Evolutionary conservation across 768 basidiomycete genomes (phyloP).

Genomic region (Amanita fuliginea): DNA sequence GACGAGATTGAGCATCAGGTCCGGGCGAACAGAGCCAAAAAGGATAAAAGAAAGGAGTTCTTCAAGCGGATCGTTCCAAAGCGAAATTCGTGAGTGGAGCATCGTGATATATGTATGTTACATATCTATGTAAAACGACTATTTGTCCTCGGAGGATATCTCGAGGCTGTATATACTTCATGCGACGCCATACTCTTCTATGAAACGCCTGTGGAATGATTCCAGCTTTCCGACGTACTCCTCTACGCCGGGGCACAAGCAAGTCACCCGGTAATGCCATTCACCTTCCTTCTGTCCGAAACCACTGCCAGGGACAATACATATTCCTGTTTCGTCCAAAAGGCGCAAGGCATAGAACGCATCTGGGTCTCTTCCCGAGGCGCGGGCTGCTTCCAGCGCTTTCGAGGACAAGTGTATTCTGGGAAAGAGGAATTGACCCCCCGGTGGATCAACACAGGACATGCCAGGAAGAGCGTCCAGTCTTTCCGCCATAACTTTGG

Average conservation of each 20-base stretch:
- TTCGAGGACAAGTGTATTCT: constrained; percentile 61
- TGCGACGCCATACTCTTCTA: constrained; percentile 20
- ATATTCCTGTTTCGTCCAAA: constrained; percentile 85
- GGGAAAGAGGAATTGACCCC: constrained; percentile 92
- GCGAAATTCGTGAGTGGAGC: background rate
- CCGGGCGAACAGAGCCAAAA: constrained; percentile 41
- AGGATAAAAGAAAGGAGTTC: constrained; percentile 37
- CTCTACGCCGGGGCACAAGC: constrained; percentile 89
- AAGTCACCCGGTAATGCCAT: constrained; percentile 88
- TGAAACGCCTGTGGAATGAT: constrained; percentile 24
- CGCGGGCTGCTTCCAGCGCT: constrained; percentile 63
- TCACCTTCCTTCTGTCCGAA: constrained; percentile 91
- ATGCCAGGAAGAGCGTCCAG: constrained; percentile 81
- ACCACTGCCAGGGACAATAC: constrained; percentile 86
- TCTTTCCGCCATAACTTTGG: constrained; percentile 60
- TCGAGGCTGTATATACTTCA: background rate
- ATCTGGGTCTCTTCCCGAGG: constrained; percentile 73
- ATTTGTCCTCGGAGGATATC: too few species aligned
- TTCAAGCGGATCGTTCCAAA: constrained; percentile 17
- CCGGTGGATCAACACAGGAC: constrained; percentile 80
- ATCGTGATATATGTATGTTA: too few species aligned
- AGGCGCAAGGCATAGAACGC: constrained; percentile 79
- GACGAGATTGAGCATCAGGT: constrained; percentile 75
- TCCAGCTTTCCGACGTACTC: constrained; percentile 85
- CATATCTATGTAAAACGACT: too few species aligned